A percentile compares a stretch with the other conserved stretches of the same genome.
phyloP scores from a whole-genome alignment of 129 eudicot genomes.

The Mikania micrantha region DNA sequence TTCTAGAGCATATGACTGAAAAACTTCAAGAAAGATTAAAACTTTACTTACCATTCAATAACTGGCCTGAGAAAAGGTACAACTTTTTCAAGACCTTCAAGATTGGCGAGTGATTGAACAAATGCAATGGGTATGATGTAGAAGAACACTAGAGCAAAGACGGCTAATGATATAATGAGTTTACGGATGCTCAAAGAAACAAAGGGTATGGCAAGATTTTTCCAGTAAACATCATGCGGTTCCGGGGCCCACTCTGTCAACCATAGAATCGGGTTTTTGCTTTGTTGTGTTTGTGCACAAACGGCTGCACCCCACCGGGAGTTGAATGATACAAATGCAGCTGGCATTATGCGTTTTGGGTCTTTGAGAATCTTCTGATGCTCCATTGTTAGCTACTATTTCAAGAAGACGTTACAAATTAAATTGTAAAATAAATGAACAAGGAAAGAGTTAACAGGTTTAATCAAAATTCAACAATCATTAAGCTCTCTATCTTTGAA shows the following conservation, averaged over 20 bases:
- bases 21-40: not conserved
- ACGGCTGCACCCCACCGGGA: conserved; percentile 44
- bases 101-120: conserved; percentile 53
- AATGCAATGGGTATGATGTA: conserved; percentile 57
- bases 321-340: conserved; percentile 42
- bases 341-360: conserved; percentile 27
- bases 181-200: conserved; percentile 31
- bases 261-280: conserved; percentile 40
- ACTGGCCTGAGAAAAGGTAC: conserved; percentile 38
- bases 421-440: not conserved
- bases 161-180: conserved; percentile 32
- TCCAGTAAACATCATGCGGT: conserved; percentile 43
- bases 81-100: conserved; percentile 44
- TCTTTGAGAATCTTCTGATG: conserved; percentile 27
- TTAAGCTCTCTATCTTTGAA: not conserved
- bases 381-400: conserved; percentile 29
- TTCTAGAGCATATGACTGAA: not conserved
- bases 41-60: conserved; percentile 32
- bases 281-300: conserved; percentile 46
- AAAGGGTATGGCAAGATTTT: conserved; percentile 42
- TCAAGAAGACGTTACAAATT: conserved; percentile 4
- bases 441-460: not conserved
- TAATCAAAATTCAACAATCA: not conserved
- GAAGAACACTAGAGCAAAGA: conserved; percentile 43
- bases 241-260: conserved; percentile 43